phyloP scores from a whole-genome alignment of 192 early-diverging fungal species.

The Coemansia reversa region DNA sequence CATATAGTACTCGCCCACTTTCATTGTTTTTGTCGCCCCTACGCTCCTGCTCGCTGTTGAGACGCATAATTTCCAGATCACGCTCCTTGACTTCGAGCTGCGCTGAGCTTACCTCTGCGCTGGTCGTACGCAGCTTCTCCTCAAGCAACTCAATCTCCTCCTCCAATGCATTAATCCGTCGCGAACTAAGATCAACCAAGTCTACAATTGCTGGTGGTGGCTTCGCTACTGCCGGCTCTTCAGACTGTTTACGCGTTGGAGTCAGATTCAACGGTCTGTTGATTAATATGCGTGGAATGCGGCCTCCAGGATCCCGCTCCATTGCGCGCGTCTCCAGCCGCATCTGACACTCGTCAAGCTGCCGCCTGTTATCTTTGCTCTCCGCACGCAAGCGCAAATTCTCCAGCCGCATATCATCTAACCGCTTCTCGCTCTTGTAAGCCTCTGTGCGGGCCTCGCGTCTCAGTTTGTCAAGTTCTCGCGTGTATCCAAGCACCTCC shows the following conservation, averaged over 20 bases:
- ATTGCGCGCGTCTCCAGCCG: slow-evolving; percentile 19
- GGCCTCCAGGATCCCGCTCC: slow-evolving; percentile 25
- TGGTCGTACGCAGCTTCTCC: slow-evolving; percentile 15
- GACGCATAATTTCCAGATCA: slow-evolving; percentile 41
- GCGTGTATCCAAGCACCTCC: slow-evolving; percentile 34
- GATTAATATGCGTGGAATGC: slow-evolving; percentile 21
- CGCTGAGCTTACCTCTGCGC: slow-evolving; percentile 23
- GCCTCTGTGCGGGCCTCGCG: slow-evolving; percentile 29
- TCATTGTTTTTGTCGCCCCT: not conserved
- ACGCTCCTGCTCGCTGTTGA: slow-evolving; percentile 28
- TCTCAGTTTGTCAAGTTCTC: slow-evolving; percentile 26
- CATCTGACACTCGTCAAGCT: slow-evolving; percentile 28
- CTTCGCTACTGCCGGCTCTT: not conserved
- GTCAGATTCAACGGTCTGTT: slow-evolving; percentile 6
- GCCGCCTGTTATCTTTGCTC: slow-evolving; percentile 13
- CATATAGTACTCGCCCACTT: not conserved
- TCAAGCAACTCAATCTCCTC: slow-evolving; percentile 40
- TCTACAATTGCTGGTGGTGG: slow-evolving; percentile 31
- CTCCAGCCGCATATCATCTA: slow-evolving; percentile 38
- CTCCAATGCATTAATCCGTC: slow-evolving; percentile 41
- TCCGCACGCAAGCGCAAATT: slow-evolving; percentile 37
- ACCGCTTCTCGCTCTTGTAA: slow-evolving; percentile 17
- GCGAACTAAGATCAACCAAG: slow-evolving; percentile 42
- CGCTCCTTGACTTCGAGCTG: slow-evolving; percentile 41
- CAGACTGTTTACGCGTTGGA: not conserved